Evolutionary conservation across 176 grass and related monocot genomes (phyloP), one percentile per base, ranked within the genome.

Genomic region (Cenchrus fungigraminus): DNA sequence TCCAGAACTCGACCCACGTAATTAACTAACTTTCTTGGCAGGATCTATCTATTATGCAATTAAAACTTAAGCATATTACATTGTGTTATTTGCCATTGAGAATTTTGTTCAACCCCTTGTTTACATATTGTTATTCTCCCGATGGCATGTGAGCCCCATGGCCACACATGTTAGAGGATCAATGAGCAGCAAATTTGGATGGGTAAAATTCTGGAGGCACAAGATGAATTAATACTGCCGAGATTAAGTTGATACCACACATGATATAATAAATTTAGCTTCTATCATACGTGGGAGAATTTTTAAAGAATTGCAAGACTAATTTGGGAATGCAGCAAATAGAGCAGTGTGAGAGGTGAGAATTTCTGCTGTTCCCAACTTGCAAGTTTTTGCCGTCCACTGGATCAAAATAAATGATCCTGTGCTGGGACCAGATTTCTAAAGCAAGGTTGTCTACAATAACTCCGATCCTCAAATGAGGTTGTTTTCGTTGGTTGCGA

Each of bases 281-380:
- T 3, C 8, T 17, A 16, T 3, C 46, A 29, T 8, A 28, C 3
- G 2, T 19, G 2, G 46, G 8, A 45, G 31, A 51, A 28, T 34
- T 77, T 77, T 8, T n/a, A 7, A 7, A 7, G 2, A 6, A 1
- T 46, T 45, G 12, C 40, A 11, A 28, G 50, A 16, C 47, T 80
- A 68, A 42, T 54, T 80, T 55, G 29, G 49, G 64, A 80, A 55
- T 80, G 31, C 19, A 55, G 52, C 32, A 16, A 81, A 44, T 32
- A 32, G 31, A 40, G 0, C 40, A 40, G 37, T 68, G 12, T 43
- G 53, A 28, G 51, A 80, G 16, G 12, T 28, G 32, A 7, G 32
- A 44, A 81, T 54, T 57, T 6, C 11, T 57, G 1, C 1, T 76
- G 0, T 81, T 68, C 4, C 20, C 31, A 43, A 69, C 50, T 81